These are phyloP conservation scores for Fusarium equiseti DNA, from an alignment of 2,329 filamentous ascomycete species.

Conservation along the genomic window DNA sequence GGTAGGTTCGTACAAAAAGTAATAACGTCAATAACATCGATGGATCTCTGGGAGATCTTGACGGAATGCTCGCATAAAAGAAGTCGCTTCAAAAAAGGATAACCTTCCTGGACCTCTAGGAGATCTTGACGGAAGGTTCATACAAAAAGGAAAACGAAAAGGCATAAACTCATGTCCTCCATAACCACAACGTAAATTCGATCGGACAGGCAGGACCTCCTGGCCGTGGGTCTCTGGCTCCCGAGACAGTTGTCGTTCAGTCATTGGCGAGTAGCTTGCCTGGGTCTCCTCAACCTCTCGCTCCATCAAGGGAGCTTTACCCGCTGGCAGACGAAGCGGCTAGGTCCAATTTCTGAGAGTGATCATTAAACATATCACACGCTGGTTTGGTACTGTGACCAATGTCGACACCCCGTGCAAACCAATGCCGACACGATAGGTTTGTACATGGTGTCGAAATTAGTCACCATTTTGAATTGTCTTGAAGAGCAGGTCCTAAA, in stretches of 20 bases:
- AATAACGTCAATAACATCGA: too few species aligned
- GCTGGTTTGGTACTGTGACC: background rate
- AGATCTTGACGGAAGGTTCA: background rate
- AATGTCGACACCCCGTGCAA: background rate
- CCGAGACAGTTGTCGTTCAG: background rate
- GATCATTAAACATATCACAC: constrained; percentile 1
- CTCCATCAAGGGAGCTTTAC: background rate
- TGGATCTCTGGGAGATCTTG: too few species aligned
- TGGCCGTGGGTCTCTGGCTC: background rate
- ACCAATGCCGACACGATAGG: background rate
- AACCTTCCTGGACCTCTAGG: background rate
- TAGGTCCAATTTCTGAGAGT: background rate
- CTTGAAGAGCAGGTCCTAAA: too few species aligned
- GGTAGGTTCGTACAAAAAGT: background rate
- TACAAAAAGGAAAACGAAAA: background rate
- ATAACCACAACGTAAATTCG: too few species aligned
- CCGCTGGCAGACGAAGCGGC: constrained; percentile 2
- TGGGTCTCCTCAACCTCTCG: background rate
- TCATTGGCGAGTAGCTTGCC: constrained; percentile 3
- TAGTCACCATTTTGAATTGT: too few species aligned
- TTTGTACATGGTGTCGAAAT: too few species aligned
- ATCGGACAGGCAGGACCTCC: background rate
- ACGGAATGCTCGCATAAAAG: too few species aligned
- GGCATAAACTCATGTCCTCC: background rate
- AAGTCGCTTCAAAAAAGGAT: too few species aligned